Percentiles rank a stretch among this genome's conserved stretches.
Evolutionary conservation across 164 flowering plant species (phyloP).

Genomic region (Malania oleifera): DNA sequence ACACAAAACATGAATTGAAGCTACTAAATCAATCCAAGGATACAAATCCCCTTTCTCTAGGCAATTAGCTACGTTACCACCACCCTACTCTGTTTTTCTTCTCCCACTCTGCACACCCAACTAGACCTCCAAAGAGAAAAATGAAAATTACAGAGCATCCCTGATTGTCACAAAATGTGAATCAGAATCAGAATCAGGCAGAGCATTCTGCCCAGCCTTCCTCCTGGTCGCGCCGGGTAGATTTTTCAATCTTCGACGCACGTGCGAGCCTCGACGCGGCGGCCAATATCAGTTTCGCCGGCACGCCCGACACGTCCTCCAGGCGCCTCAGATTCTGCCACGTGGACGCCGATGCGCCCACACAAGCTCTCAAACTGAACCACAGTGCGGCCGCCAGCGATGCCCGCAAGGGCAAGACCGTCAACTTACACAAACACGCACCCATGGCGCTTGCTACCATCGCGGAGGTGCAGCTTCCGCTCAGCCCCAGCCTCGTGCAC

Average conservation of each 20-base stretch:
- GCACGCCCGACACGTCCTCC: constrained; percentile 54
- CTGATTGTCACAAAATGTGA: too few relatives aligned
- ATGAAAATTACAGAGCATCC: too few relatives aligned
- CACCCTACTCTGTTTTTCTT: too few relatives aligned
- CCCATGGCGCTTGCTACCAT: constrained; percentile 28
- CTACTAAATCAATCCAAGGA: too few relatives aligned
- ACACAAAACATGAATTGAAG: too few relatives aligned
- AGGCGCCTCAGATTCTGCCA: constrained; percentile 34
- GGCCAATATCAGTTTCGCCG: constrained; percentile 44
- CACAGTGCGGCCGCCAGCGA: constrained; percentile 48
- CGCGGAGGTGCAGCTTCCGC: constrained; percentile 1
- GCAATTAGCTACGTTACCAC: too few relatives aligned
- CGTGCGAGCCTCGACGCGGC: constrained; percentile 37
- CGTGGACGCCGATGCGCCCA: constrained; percentile 16
- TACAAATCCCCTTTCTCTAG: too few relatives aligned
- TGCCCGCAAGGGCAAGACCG: constrained; percentile 35
- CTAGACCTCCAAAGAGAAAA: too few relatives aligned
- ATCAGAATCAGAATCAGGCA: too few relatives aligned
- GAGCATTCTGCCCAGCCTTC: constrained; percentile 64
- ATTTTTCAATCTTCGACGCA: constrained; percentile 12
- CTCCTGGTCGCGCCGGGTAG: constrained; percentile 14
- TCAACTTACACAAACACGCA: constrained; percentile 16
- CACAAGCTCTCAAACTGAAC: constrained; percentile 29
- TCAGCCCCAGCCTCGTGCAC: constrained; percentile 41
- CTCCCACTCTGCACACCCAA: too few relatives aligned